A percentile compares a stretch with the other conserved stretches of the same genome.
Evolutionary conservation across 345 rosid genomes (phyloP).

Genomic region (Camelina sativa): DNA sequence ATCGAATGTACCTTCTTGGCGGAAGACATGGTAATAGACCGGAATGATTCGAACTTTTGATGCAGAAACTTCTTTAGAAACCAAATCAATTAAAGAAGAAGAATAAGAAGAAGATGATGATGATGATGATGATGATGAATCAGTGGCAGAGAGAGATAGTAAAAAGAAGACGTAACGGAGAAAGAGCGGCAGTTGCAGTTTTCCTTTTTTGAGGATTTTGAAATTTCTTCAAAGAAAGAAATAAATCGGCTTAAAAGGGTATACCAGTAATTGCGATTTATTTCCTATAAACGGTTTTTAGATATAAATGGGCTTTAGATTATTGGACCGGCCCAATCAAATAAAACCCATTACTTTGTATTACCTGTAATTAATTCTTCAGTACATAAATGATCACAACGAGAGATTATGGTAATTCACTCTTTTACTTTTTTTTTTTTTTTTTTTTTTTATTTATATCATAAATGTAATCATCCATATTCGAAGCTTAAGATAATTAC

Average conservation of each 20-base stretch:
- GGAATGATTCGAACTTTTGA: not conserved
- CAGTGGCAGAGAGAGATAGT: conserved; percentile 19
- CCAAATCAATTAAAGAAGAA: not conserved
- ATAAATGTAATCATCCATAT: conserved; percentile 14
- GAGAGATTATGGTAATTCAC: conserved; percentile 20
- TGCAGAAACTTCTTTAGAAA: not conserved
- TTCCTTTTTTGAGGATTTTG: not conserved
- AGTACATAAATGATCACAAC: not conserved
- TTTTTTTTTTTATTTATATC: not conserved
- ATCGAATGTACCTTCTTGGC: conserved; percentile 27
- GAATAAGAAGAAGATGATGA: not conserved
- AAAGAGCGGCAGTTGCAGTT: conserved; percentile 41
- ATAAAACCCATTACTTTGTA: not conserved
- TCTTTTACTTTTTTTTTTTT: not conserved
- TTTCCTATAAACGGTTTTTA: not conserved
- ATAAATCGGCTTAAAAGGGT: not conserved
- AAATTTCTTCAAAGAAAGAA: not conserved
- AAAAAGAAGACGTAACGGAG: conserved; percentile 12
- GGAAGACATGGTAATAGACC: conserved; percentile 26
- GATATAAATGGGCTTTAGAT: conserved; percentile 8
- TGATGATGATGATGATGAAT: conserved; percentile 3
- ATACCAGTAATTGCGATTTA: not conserved
- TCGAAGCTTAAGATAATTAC: conserved; percentile 14
- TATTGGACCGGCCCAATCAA: not conserved
- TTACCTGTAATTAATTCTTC: not conserved